These are phyloP conservation scores for Taphrina pruni DNA, from an alignment of 1,139 yeast species.

Conservation along the genomic window DNA sequence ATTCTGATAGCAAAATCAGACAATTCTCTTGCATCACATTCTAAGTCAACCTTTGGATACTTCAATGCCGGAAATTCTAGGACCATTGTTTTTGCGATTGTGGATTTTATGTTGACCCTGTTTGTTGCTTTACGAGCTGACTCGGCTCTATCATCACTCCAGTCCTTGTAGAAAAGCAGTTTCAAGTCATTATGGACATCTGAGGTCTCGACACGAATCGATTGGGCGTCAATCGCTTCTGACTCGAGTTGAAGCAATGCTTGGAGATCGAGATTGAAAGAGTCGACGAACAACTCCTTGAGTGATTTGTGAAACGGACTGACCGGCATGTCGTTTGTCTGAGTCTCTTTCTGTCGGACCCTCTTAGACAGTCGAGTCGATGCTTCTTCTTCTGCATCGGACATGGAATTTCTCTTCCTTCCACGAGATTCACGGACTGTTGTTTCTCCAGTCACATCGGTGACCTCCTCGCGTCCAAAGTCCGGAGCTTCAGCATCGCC, in stretches of 20 bases:
- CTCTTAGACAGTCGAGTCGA: constrained; percentile 13
- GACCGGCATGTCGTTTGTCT: background rate
- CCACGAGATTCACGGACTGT: background rate
- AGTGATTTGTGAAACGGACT: constrained; percentile 22
- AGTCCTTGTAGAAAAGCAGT: constrained; percentile 23
- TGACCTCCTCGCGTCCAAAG: too few relatives aligned
- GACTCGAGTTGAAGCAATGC: constrained; percentile 1
- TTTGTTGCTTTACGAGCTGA: background rate
- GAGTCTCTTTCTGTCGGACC: background rate
- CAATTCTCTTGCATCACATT: constrained; percentile 1
- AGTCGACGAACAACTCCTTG: constrained; percentile 2
- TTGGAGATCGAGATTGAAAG: constrained; percentile 9
- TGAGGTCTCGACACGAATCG: background rate
- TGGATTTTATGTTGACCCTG: background rate
- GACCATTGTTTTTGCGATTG: constrained; percentile 28
- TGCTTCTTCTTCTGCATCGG: constrained; percentile 7
- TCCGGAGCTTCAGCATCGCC: background rate
- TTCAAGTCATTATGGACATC: constrained; percentile 16
- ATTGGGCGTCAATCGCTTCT: background rate
- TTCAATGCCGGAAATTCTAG: constrained; percentile 17
- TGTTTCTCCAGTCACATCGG: too few relatives aligned
- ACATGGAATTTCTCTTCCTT: background rate
- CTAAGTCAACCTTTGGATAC: constrained; percentile 5
- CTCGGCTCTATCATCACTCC: constrained; percentile 23
- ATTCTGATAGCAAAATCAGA: constrained; percentile 8